Base-by-base conservation (phyloP, 2,329 filamentous ascomycete species). In the Gaeumannomyces tritici region DNA sequence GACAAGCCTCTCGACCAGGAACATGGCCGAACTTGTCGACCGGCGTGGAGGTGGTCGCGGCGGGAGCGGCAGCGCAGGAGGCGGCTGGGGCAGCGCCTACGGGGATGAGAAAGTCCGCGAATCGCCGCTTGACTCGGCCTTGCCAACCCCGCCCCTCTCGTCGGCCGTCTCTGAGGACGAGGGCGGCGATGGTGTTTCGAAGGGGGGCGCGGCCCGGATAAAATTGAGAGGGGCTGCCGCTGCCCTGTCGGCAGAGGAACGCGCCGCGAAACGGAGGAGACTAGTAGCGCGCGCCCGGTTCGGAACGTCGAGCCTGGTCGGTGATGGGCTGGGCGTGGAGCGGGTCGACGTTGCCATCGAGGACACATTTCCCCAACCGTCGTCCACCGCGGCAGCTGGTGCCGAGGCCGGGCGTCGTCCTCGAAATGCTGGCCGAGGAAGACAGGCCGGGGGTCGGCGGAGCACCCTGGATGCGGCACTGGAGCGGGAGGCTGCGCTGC, bases 81-180 rank as follows among this genome's bases (percentile, higher is more conserved):
- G 90, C 1, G 90, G 89, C 6, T 96, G 91, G 86, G 35, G 31
- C 21, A 85, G 86, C 67, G 82, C 92, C 27, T 96, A 96, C 70
- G 83, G 88, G 6, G 85, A 89, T 64, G 86, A 86, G 73, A 76
- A 73, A 65, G 74, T 69, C 59, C 79, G 76, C 28, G 79, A 81
- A 61, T 83, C 80, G 26, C 86, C 86, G 4, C 70, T 89, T 18
- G 82, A 86, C 65, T 74, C 76, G 0, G 69, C 79, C 6, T 69
- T 83, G 29, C 82, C 81, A 0, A 77, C 72, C 28, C 79, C 76
- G 13, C 79, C 80, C 0, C 68, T 81, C 4, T 60, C 42, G 21
- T 51, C 42, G 21, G 7, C 42, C 42, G 42, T 51, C 42, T 79
- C 79, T 4, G 75, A 77, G 29, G 70, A 70, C 3, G 55, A 35